Evolutionary conservation across 495 filamentous ascomycete genomes (phyloP), one percentile per base, ranked within the genome.

Genomic region (Penicillium silybi): DNA sequence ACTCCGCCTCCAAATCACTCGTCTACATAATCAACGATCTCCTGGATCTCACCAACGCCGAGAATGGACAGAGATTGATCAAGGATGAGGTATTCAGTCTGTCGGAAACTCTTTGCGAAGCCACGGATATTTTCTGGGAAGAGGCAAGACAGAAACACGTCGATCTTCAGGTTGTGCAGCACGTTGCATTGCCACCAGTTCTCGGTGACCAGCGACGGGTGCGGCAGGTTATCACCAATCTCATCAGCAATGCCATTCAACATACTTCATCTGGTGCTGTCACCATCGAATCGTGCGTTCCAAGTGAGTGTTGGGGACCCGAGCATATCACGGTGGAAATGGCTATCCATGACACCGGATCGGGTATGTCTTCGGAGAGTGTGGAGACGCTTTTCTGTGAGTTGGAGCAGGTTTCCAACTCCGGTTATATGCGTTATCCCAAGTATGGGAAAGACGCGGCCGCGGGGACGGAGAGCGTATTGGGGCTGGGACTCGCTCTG

Each of bases 1-100:
- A 96, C 59, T 92, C 90, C 9, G 91, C 90, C 11, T 96, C 90
- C 1, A 95, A 92, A 67, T 93, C 88, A 4, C 71, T 95, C 13
- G 89, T 96, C 16, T 95, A 91, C 65, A 90, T 95, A 15, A 95
- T 96, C 63, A 96, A 96, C 56, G 90, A 96, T 59, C 78, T 96
- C 4, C 75, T 96, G 2, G 90, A 96, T 64, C 79, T 96, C 18
- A 95, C 90, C 9, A 91, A 92, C 65, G 83, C 85, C 6, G 91
- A 95, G 62, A 85, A 88, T 61, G 91, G 91, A 1, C 80, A 84
- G 37, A 75, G 81, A 3, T 67, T 95, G 22, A 79, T 90, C 58
- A 90, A 89, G 59, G 86, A 92, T 37, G 89, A 95, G 62, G 62
- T 80, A 2, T 88, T 96, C 56, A 80, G 92, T 63, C 67, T 95